A percentile compares a stretch with the other conserved stretches of the same genome.
Evolutionary conservation across 176 grass and related monocot genomes (phyloP).

Genomic region (Phyllostachys edulis): DNA sequence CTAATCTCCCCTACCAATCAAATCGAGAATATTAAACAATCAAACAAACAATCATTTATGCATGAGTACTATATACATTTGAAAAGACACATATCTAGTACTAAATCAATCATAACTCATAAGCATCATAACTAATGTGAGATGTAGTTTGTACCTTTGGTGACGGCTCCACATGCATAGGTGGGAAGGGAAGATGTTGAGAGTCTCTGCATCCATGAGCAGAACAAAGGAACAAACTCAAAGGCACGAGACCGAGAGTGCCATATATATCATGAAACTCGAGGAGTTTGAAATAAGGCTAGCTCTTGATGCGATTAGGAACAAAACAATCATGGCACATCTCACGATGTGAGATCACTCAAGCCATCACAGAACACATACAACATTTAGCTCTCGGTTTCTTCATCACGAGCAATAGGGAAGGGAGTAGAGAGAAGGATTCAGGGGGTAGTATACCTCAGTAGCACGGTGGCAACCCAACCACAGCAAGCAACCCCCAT

Average conservation of each 20-base stretch:
- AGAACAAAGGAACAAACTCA: slow-evolving; percentile 36
- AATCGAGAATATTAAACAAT: too few relatives aligned
- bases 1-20: too few relatives aligned
- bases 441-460: too few relatives aligned
- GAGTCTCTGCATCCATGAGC: slow-evolving; percentile 91
- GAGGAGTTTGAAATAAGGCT: background rate
- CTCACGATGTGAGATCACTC: too few relatives aligned
- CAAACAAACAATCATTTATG: too few relatives aligned
- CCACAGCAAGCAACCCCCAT: too few relatives aligned
- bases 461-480: too few relatives aligned
- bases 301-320: slow-evolving; percentile 23
- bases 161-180: slow-evolving; percentile 80
- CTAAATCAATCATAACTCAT: background rate
- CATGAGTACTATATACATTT: too few relatives aligned
- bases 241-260: background rate
- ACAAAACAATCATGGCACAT: slow-evolving; percentile 47
- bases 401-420: too few relatives aligned
- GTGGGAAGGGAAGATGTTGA: slow-evolving; percentile 99
- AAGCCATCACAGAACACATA: too few relatives aligned
- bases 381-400: too few relatives aligned
- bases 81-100: background rate
- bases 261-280: slow-evolving; percentile 13
- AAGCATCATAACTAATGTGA: slow-evolving; percentile 8
- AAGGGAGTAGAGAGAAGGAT: too few relatives aligned
- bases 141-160: slow-evolving; percentile 44